phyloP scores from a whole-genome alignment of 176 grass and related monocot genomes.

The Puccinellia tenuiflora region DNA sequence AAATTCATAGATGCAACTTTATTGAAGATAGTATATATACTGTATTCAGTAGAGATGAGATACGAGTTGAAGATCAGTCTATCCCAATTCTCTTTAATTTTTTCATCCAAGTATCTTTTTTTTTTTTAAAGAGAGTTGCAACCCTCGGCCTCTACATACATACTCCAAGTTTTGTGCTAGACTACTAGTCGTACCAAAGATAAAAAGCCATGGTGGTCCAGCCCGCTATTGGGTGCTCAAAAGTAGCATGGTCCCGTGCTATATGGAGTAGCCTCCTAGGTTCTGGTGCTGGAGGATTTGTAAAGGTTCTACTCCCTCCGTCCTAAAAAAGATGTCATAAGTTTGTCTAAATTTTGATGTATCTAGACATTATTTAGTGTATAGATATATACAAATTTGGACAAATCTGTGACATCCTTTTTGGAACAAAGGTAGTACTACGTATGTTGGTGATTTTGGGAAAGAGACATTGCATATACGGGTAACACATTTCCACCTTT shows the following conservation, averaged over 20 bases:
- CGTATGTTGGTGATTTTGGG: neutral
- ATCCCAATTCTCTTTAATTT: neutral
- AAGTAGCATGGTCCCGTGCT: conserved; percentile 43
- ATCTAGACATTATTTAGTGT: too few species aligned
- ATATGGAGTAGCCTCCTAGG: conserved; percentile 43
- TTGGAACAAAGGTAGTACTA: too few species aligned
- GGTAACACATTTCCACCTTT: neutral
- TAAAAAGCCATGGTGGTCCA: conserved; percentile 46
- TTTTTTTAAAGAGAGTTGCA: neutral
- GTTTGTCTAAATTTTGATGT: too few species aligned
- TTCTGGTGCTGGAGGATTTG: conserved; percentile 32
- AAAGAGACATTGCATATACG: conserved; percentile 17
- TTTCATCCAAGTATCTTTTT: neutral
- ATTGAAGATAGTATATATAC: neutral
- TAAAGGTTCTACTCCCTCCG: conserved; percentile 28
- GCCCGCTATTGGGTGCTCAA: conserved; percentile 31
- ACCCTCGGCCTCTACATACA: neutral
- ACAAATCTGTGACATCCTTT: too few species aligned
- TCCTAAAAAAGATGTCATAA: too few species aligned
- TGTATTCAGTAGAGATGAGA: neutral
- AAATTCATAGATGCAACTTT: neutral
- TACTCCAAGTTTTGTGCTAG: neutral
- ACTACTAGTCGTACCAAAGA: conserved; percentile 9
- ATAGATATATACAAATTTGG: too few species aligned
- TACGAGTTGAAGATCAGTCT: neutral